phyloP scores from a whole-genome alignment of 768 basidiomycete species.

The Serpula lacrymans region DNA sequence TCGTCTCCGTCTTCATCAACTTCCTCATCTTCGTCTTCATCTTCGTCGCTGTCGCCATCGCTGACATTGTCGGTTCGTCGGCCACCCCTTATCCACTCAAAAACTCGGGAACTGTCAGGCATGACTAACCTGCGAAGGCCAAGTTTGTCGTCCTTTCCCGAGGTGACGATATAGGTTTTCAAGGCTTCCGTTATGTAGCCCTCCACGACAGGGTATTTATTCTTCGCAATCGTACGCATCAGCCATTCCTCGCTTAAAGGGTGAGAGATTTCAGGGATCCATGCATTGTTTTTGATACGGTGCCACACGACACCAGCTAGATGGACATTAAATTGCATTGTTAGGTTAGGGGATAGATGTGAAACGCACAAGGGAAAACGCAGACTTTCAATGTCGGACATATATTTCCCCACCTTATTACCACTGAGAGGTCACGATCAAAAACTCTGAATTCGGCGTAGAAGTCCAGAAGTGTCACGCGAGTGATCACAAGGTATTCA shows the following conservation, averaged over 20 bases:
- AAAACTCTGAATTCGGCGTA: background rate
- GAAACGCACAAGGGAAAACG: conserved; percentile 6
- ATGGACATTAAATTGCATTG: background rate
- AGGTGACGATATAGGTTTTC: no score
- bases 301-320: conserved; percentile 6
- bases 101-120: background rate
- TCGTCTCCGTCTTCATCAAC: background rate
- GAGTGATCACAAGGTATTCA: no score
- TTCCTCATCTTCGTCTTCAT: background rate
- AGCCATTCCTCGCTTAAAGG: conserved; percentile 2
- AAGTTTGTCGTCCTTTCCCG: background rate
- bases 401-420: conserved; percentile 2
- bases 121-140: conserved; percentile 2
- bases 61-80: background rate
- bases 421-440: background rate
- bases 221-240: background rate
- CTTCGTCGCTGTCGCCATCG: background rate
- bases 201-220: conserved; percentile 1
- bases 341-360: background rate
- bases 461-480: no score
- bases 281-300: conserved; percentile 6
- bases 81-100: background rate
- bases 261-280: conserved; percentile 6
- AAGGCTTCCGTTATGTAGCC: no score
- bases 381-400: conserved; percentile 4